phyloP scores from a whole-genome alignment of 2,329 filamentous ascomycete genomes.

The Apiospora hydei region DNA sequence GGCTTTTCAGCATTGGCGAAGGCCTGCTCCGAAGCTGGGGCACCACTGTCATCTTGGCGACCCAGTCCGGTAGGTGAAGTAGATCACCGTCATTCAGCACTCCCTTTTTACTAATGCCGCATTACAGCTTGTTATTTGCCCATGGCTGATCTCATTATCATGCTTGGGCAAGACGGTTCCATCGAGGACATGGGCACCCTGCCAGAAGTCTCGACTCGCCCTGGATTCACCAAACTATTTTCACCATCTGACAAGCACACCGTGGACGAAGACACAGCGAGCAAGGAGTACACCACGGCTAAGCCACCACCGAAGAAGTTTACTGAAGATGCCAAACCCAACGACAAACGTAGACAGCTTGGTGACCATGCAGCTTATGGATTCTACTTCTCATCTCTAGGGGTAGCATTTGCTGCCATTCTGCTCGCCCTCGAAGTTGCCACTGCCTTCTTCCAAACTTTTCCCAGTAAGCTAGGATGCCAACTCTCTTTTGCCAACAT shows the following conservation, averaged over 20 bases:
- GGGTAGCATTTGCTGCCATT: slow-evolving; percentile 26
- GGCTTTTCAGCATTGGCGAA: neutral
- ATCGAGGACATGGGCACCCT: slow-evolving; percentile 23
- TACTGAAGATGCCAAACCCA: neutral
- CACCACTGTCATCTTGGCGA: slow-evolving; percentile 13
- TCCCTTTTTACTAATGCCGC: neutral
- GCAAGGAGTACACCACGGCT: neutral
- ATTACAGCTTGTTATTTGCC: neutral
- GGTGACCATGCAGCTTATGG: slow-evolving; percentile 23
- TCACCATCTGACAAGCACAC: neutral
- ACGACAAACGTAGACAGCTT: slow-evolving; percentile 25
- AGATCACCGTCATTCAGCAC: neutral
- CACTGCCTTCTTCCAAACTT: slow-evolving; percentile 23
- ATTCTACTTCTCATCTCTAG: slow-evolving; percentile 26
- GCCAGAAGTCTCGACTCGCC: neutral
- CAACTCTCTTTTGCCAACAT: slow-evolving; percentile 3
- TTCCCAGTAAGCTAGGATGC: neutral
- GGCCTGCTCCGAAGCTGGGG: slow-evolving; percentile 17
- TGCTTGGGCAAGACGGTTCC: neutral
- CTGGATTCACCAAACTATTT: neutral
- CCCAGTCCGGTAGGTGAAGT: neutral
- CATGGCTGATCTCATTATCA: slow-evolving; percentile 5
- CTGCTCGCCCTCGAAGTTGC: slow-evolving; percentile 21
- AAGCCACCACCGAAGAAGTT: neutral
- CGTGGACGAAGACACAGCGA: neutral